phyloP scores from a whole-genome alignment of 1,284 basidiomycete species.

The Takashimella koratensis region DNA sequence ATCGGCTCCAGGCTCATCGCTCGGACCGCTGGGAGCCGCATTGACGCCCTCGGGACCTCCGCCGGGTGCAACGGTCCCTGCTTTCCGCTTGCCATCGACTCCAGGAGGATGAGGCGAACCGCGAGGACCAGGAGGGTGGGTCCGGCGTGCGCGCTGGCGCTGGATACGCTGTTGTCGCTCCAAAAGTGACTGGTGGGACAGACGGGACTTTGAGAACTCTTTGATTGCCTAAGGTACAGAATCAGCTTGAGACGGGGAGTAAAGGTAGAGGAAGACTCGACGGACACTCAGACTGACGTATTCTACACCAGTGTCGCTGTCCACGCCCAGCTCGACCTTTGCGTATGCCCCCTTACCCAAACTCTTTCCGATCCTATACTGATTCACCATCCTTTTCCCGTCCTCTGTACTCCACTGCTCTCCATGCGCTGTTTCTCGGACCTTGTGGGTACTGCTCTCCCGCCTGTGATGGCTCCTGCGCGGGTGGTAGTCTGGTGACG shows the following conservation, averaged over 20 bases:
- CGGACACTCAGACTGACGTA: slow-evolving; percentile 34
- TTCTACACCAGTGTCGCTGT: slow-evolving; percentile 45
- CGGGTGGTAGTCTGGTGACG: slow-evolving; percentile 19
- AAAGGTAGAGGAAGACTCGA: neutral
- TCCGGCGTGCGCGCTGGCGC: slow-evolving; percentile 2
- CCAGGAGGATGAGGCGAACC: slow-evolving; percentile 1
- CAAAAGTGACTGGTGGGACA: slow-evolving; percentile 38
- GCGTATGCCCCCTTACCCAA: slow-evolving; percentile 50
- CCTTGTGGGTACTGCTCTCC: slow-evolving; percentile 40
- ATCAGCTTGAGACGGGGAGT: neutral
- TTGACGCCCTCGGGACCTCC: no score
- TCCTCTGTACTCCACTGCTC: slow-evolving; percentile 36
- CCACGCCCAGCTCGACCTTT: slow-evolving; percentile 45
- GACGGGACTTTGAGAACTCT: slow-evolving; percentile 49
- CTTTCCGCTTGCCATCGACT: slow-evolving; percentile 7
- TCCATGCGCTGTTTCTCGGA: slow-evolving; percentile 46
- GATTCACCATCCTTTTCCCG: slow-evolving; percentile 47
- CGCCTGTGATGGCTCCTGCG: slow-evolving; percentile 26
- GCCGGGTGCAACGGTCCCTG: slow-evolving; percentile 14
- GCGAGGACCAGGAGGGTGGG: neutral
- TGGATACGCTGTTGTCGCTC: slow-evolving; percentile 18
- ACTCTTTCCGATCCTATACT: slow-evolving; percentile 46
- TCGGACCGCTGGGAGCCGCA: no score
- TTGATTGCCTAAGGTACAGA: slow-evolving; percentile 42
- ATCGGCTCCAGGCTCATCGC: no score